Conservation (phyloP, 1,284 basidiomycete species). For the Leccinum pachyderme region DNA sequence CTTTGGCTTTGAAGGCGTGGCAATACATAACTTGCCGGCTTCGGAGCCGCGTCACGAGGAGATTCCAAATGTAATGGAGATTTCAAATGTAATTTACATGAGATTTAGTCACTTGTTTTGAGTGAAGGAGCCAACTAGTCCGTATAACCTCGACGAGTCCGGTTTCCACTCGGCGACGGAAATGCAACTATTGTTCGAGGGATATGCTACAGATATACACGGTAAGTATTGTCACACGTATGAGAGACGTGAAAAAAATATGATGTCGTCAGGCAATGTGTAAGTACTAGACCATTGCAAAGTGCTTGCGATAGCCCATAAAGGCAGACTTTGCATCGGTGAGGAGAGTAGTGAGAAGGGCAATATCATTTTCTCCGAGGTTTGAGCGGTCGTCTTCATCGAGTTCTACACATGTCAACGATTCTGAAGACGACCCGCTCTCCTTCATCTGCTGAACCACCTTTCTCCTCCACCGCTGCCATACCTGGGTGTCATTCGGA, state of each 20-base stretch:
- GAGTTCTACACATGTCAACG: conserved; percentile 4
- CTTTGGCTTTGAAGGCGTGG: too few relatives aligned
- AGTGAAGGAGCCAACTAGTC: too few relatives aligned
- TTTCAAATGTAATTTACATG: too few relatives aligned
- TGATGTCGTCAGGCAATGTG: background rate
- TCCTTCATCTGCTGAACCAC: conserved; percentile 23
- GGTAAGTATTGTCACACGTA: background rate
- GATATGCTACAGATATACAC: background rate
- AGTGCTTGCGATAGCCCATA: conserved; percentile 19
- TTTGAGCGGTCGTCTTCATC: conserved; percentile 12
- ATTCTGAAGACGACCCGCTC: background rate
- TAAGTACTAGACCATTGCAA: background rate
- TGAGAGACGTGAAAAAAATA: background rate
- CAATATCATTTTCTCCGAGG: conserved; percentile 12
- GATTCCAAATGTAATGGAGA: too few relatives aligned
- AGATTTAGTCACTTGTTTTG: too few relatives aligned
- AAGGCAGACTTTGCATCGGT: conserved; percentile 24
- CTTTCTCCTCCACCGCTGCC: conserved; percentile 29
- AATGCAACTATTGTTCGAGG: background rate
- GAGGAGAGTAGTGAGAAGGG: conserved; percentile 21
- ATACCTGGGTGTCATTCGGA: conserved; percentile 30
- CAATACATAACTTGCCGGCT: too few relatives aligned
- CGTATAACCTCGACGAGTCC: background rate
- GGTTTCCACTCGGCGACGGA: background rate
- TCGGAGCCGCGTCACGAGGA: too few relatives aligned